These are phyloP conservation scores for Arxiozyma slooffiae DNA, from an alignment of 1,139 yeast genomes.

Conservation along the genomic window DNA sequence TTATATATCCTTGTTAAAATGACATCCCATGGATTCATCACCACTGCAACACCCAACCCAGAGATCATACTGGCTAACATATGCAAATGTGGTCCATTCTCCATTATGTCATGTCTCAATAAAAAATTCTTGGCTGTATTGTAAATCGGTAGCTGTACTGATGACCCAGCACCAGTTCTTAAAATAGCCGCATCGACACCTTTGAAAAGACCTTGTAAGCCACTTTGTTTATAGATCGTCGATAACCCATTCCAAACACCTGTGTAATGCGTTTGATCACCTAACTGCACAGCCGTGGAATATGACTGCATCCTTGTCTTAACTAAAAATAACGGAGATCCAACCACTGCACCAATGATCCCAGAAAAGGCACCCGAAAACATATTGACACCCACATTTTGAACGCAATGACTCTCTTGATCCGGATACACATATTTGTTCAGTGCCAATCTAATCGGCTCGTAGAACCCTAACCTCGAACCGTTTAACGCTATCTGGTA, in stretches of 20 bases:
- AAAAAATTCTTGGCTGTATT: constrained; percentile 59
- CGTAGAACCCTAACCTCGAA: constrained; percentile 86
- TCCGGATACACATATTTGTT: constrained; percentile 51
- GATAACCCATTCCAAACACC: constrained; percentile 59
- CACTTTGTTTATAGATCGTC: constrained; percentile 56
- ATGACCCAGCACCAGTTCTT: constrained; percentile 92
- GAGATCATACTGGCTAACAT: constrained; percentile 67
- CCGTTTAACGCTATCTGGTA: constrained; percentile 91
- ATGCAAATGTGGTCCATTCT: constrained; percentile 63
- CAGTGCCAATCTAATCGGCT: constrained; percentile 60
- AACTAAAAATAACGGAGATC: constrained; percentile 84
- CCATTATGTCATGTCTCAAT: constrained; percentile 38
- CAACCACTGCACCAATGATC: constrained; percentile 76
- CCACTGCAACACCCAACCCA: constrained; percentile 87
- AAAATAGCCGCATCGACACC: constrained; percentile 93
- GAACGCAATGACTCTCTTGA: constrained; percentile 42
- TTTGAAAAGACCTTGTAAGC: constrained; percentile 67
- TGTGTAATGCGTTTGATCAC: constrained; percentile 84
- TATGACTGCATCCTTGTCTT: constrained; percentile 96
- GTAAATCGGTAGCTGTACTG: constrained; percentile 92
- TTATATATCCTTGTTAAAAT: constrained; percentile 88
- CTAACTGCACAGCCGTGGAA: constrained; percentile 55
- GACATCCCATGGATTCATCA: constrained; percentile 97
- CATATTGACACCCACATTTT: constrained; percentile 58
- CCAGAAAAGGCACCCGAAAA: constrained; percentile 79